phyloP scores from a whole-genome alignment of 345 rosid species.

The Eucalyptus regnans region DNA sequence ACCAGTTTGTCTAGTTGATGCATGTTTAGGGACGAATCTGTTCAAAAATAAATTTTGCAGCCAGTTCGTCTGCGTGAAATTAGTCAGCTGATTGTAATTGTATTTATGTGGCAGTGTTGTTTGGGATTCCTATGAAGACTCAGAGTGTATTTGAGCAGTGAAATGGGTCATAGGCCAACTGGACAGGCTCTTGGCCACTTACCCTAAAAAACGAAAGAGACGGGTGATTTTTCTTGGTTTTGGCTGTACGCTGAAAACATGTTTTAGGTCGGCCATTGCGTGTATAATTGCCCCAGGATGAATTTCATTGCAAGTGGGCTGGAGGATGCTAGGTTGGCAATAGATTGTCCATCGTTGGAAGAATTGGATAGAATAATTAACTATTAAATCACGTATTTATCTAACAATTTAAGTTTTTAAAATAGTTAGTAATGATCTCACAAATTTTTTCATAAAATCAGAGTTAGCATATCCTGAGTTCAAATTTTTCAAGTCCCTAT shows the following conservation, averaged over 20 bases:
- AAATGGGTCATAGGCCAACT: background rate
- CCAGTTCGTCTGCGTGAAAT: background rate
- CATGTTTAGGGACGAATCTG: background rate
- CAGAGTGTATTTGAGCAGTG: background rate
- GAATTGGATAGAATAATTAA: background rate
- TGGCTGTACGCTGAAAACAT: background rate
- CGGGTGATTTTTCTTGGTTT: background rate
- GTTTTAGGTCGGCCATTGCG: background rate
- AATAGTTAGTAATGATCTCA: accelerated
- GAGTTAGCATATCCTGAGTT: accelerated
- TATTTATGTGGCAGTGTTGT: background rate
- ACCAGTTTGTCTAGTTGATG: background rate
- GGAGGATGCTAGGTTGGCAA: background rate
- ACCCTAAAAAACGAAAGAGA: background rate
- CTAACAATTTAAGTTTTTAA: accelerated
- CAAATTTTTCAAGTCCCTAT: too few species aligned
- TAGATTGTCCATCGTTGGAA: background rate
- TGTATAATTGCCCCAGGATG: background rate
- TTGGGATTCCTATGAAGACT: background rate
- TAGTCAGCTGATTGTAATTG: background rate
- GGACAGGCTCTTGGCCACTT: background rate
- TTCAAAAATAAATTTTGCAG: background rate
- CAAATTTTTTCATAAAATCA: accelerated
- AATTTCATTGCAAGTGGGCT: background rate
- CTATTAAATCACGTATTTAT: accelerated